phyloP scores from a whole-genome alignment of 1,284 basidiomycete species.

The Blastosporella zonata region DNA sequence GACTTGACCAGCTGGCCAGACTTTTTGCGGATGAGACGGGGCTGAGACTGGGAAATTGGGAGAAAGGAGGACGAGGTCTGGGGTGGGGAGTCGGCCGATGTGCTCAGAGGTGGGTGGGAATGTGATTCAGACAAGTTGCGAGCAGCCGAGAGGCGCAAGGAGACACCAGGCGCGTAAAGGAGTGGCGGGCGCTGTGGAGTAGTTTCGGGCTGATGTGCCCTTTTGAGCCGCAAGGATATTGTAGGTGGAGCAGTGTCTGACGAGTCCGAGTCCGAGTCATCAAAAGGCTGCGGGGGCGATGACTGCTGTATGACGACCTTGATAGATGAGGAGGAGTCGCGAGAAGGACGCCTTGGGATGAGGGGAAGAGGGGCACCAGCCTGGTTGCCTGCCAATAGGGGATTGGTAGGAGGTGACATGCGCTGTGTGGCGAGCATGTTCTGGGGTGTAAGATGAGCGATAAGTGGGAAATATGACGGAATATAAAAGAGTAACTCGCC shows the following conservation, averaged over 20 bases:
- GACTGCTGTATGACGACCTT: conserved; percentile 31
- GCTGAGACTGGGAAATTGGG: conserved; percentile 17
- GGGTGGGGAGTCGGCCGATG: background rate
- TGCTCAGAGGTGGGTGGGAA: conserved; percentile 20
- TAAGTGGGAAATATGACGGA: conserved; percentile 1
- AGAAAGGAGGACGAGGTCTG: conserved; percentile 1
- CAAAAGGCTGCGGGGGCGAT: conserved; percentile 15
- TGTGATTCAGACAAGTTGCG: conserved; percentile 37
- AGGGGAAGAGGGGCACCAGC: conserved; percentile 54
- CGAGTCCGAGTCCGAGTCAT: conserved; percentile 32
- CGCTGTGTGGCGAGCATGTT: conserved; percentile 36
- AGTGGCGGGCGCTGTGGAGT: conserved; percentile 29
- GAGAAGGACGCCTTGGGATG: conserved; percentile 46
- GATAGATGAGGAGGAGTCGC: conserved; percentile 20
- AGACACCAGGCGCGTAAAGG: conserved; percentile 35
- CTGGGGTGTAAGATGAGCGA: conserved; percentile 25
- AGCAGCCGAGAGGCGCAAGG: conserved; percentile 27
- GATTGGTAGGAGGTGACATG: conserved; percentile 34
- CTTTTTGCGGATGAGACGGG: conserved; percentile 74
- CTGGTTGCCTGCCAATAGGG: conserved; percentile 40
- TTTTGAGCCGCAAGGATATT: conserved; percentile 15
- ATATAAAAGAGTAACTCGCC: conserved; percentile 5
- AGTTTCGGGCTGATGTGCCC: conserved; percentile 14
- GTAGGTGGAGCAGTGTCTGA: conserved; percentile 31
- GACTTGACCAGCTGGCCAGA: conserved; percentile 91